phyloP scores from a whole-genome alignment of 2,329 filamentous ascomycete species.

The Piedraia hortae region DNA sequence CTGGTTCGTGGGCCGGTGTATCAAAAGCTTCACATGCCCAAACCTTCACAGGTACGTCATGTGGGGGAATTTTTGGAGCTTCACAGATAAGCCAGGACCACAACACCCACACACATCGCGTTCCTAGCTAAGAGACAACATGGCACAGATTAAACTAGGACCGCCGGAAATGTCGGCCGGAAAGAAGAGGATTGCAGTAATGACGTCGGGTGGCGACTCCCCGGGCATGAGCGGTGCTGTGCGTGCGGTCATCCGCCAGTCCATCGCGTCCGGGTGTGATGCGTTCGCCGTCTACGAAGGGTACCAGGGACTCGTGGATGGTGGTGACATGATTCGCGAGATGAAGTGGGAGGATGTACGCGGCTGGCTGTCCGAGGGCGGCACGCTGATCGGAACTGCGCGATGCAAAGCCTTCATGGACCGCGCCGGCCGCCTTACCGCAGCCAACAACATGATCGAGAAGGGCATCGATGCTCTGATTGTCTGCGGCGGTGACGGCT shows the following conservation, averaged over 20 bases:
- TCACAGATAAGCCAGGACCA: too few relatives aligned
- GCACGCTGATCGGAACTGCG: constrained; percentile 85
- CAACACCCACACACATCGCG: too few relatives aligned
- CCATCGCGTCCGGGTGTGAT: constrained; percentile 41
- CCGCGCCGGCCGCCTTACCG: constrained; percentile 52
- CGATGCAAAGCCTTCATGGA: constrained; percentile 82
- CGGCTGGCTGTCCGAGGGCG: constrained; percentile 78
- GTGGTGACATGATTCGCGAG: constrained; percentile 62
- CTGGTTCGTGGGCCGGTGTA: too few relatives aligned
- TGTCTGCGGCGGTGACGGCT: constrained; percentile 91
- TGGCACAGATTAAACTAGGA: constrained; percentile 10
- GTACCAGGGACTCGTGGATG: constrained; percentile 80
- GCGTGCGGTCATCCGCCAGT: constrained; percentile 70
- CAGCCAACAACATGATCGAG: constrained; percentile 81
- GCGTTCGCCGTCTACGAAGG: constrained; percentile 45
- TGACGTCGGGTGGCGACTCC: constrained; percentile 85
- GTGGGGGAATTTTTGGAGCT: too few relatives aligned
- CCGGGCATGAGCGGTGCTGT: constrained; percentile 88
- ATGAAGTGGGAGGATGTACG: constrained; percentile 86
- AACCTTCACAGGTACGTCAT: too few relatives aligned
- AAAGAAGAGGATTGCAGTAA: constrained; percentile 50
- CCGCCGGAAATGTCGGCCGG: constrained; percentile 9
- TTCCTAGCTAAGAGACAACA: constrained; percentile 3
- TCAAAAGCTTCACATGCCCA: too few relatives aligned
- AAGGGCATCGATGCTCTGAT: constrained; percentile 87